Base-by-base conservation (phyloP, 2,329 filamentous ascomycete genomes). In the Hypoxylon sp. region DNA sequence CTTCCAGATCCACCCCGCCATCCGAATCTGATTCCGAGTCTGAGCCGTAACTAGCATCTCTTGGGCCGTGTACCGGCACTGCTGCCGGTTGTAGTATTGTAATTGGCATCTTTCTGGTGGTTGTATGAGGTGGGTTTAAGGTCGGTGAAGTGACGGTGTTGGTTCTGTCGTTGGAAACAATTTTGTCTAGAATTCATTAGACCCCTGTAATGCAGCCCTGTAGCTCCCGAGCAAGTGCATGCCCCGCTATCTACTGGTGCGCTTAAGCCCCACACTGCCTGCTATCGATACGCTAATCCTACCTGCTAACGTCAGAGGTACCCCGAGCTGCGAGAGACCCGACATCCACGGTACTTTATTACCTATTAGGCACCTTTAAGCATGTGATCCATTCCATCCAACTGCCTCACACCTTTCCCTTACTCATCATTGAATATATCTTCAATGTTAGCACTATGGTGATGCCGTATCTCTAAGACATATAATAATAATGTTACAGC, bases 1-100 rank as follows among this genome's bases (percentile, higher is more conserved):
- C 80, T 30, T 82, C 79, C 5, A 85, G 70, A 56, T 84, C 82
- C 14, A 77, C 83, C 49, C 83, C 84, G 64, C 82, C 83, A 32
- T 80, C 80, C 10, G 81, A 82, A 62, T 84, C 83, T 0, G 81
- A 77, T 41, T 78, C 75, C 6, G 74, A 75, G 45, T 78, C 74
- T 5, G 74, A 75, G 58, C 73, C 71, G 51, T 70, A 63, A 7
- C 13, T 52, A 14, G 30, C 57, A 57, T 70, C 51, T 58, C 66
- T 34, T 3, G 60, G 56, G 17, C 55, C 56, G 51, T 68, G 66
- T 19, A 61, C 57, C 30, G 73, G 71, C 5, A 70, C 63, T 6
- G 64, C 70, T 5, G 69, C 68, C 13, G 76, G 77, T 57, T 76
- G 75, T 57, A 78, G 56, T 67, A 79, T 79, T n/a, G 76, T 79